Conservation (phyloP, 805 yeast species). For the Starmerella sp. region DNA sequence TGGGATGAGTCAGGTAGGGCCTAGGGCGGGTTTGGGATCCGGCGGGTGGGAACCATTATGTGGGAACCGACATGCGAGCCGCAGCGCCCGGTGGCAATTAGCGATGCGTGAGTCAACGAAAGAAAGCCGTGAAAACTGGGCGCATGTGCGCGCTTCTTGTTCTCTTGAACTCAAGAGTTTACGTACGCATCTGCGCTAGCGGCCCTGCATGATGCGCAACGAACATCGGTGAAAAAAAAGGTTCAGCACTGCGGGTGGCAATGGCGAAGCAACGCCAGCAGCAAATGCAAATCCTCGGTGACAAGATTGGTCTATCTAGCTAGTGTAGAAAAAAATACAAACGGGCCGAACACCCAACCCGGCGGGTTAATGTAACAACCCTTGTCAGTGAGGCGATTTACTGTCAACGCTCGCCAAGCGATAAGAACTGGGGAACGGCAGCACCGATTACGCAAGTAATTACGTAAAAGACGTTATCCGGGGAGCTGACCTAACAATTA, state of each 20-base stretch:
- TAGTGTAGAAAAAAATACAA: no score
- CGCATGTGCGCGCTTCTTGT: no score
- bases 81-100: no score
- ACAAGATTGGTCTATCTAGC: no score
- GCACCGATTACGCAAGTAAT: neutral
- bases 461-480: neutral
- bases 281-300: neutral
- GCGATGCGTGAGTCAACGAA: neutral
- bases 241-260: no score
- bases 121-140: neutral
- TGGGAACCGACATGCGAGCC: no score
- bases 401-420: neutral
- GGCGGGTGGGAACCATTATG: no score
- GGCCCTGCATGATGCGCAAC: neutral
- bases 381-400: no score
- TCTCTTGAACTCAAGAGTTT: neutral
- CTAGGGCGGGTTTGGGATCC: neutral
- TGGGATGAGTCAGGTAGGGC: neutral
- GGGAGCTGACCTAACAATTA: neutral
- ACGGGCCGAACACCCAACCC: no score
- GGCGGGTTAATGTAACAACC: no score
- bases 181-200: neutral
- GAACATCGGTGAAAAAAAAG: neutral
- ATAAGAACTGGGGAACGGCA: neutral
- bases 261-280: neutral